Percentiles rank a stretch among this genome's conserved stretches.
Conservation (phyloP, 176 grass and related monocot species). For the Aegilops longissima region DNA sequence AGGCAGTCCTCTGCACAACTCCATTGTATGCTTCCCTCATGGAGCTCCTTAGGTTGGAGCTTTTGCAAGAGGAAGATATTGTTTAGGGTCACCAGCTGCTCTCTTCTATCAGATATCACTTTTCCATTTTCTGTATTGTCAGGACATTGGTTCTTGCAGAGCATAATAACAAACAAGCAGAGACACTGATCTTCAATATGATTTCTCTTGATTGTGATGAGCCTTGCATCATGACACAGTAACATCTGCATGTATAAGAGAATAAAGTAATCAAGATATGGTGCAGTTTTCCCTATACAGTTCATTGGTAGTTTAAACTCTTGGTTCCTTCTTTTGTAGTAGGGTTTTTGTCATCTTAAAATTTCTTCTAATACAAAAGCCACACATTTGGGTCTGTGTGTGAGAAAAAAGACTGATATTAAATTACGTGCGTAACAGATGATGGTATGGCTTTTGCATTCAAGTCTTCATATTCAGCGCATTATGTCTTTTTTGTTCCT, state of each 20-base stretch:
- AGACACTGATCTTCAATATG: slow-evolving; percentile 45
- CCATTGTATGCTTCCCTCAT: slow-evolving; percentile 43
- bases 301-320: no score
- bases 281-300: background rate
- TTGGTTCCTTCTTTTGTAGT: no score
- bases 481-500: background rate
- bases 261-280: slow-evolving; percentile 18
- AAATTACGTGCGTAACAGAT: no score
- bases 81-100: slow-evolving; percentile 43
- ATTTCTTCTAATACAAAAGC: background rate
- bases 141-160: slow-evolving; percentile 37
- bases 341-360: no score
- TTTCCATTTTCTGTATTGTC: slow-evolving; percentile 31
- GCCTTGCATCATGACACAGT: slow-evolving; percentile 62
- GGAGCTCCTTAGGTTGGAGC: slow-evolving; percentile 32
- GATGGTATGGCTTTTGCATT: no score
- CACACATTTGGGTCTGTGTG: background rate
- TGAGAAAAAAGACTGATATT: background rate
- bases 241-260: slow-evolving; percentile 36
- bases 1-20: slow-evolving; percentile 53
- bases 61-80: slow-evolving; percentile 67
- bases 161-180: slow-evolving; percentile 64
- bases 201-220: slow-evolving; percentile 59
- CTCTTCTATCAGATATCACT: slow-evolving; percentile 19
- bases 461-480: background rate